Base-by-base conservation (phyloP, 2,329 filamentous ascomycete species). In the Penicillium sp. region DNA sequence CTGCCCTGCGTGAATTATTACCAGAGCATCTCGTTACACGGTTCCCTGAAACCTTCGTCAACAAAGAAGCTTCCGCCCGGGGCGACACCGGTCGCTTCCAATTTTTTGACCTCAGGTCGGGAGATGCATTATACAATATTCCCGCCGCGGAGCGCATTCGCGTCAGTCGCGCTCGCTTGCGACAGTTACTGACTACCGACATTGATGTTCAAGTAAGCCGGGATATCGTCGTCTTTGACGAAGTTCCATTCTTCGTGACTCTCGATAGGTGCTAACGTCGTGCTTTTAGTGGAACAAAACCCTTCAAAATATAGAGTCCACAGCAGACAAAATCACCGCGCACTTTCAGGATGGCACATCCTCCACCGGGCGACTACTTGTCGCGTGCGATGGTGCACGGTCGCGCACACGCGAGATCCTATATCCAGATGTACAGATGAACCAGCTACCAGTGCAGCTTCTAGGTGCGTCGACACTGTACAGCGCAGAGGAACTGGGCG, bases 31-130 rank as follows among this genome's bases (percentile, higher is more conserved):
- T 81, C 6, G 61, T 73, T 3, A 59, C 61, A 2, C 70, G 71
- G 0, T 63, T 82, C 2, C 70, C 73, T 1, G 73, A 77, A 41
- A 71, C 75, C 0, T 79, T 77, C 57, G 77, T 83, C 38, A 76
- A 79, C 60, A 68, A 73, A n/a, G 63, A 69, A 51, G 73, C 79
- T 58, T 74, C 76, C 10, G 64, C 67, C 49, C 63, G 70, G 43
- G 73, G 79, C 1, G 64, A 74, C 24, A 65, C 68, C 1, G 76
- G 77, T 0, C 68, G 68, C 0, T 81, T 80, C 45, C 72, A 76
- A 0, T 80, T 80, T 53, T 77, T 79, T 39, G 74, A 85, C 60
- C 69, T 83, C 15, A 74, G 66, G 56, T 76, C 71, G 0, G 77
- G 73, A 3, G 67, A 75, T 43, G 67, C 71, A 0, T 70, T 72